Base-by-base conservation (phyloP, 2,329 filamentous ascomycete species). In the Colletotrichum destructivum region DNA sequence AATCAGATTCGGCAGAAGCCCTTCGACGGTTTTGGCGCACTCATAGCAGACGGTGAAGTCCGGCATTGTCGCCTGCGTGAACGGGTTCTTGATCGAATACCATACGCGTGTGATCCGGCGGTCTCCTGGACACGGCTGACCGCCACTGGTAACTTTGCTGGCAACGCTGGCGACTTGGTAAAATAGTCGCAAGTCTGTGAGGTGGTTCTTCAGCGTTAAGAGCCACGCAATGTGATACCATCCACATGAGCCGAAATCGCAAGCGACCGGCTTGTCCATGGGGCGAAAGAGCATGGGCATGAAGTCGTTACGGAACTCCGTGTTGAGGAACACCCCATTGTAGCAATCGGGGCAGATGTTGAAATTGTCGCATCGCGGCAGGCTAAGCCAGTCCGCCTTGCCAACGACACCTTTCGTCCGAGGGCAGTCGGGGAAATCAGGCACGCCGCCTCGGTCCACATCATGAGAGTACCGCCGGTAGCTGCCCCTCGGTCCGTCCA, bases 201-300 rank as follows among this genome's bases (percentile, higher is more conserved):
- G 85, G 15, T 89, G 83, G 75, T 94, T 89, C 80, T 95, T 94
- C 63, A 93, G 84, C 2, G 91, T 95, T 73, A 97, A 86, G 3
- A 95, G 86, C 90, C 93, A 97, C 0, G 95, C 95, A 49, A 98
- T 90, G 38, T 94, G 91, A 76, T 94, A 92, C 94, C 95, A 98
- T 0, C 92, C 89, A 0, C 86, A 88, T 15, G 90, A 88, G 40
- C 93, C 94, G 81, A 98, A 94, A 74, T 95, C 92, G 82, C 96
- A 98, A 56, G 88, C 85, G 9, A 93, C 86, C 56, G 89, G 86
- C 51, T 86, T 84, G 16, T 89, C 87, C 3, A 87, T 83, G 5
- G 89, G 85, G 18, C 90, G 89, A 38, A 86, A 84, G 40, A 89
- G 86, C 46, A 89, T 89, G 3, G 87, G 87, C 13, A 91, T 84